These are phyloP conservation scores for Boletus tylopilopsis DNA, from an alignment of 768 basidiomycete genomes.

Conservation along the genomic window DNA sequence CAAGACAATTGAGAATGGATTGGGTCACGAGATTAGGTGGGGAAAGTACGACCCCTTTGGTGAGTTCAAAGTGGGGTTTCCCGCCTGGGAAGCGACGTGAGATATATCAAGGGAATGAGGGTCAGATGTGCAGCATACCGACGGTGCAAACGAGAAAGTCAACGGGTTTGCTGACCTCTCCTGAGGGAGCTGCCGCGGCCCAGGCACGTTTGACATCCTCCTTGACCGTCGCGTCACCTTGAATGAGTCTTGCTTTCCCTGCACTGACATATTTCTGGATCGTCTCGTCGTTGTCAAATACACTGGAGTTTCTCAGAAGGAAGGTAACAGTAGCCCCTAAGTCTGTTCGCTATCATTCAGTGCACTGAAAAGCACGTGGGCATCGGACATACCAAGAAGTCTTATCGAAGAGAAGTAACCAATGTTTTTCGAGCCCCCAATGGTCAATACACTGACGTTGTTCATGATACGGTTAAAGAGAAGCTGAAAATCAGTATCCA, in stretches of 20 bases:
- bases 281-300: conserved; percentile 50
- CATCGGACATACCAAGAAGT: conserved; percentile 40
- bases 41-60: conserved; percentile 45
- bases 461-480: conserved; percentile 11
- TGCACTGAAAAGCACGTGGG: neutral
- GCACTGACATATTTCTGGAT: conserved; percentile 50
- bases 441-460: conserved; percentile 33
- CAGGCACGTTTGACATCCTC: conserved; percentile 52
- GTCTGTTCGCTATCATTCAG: conserved; percentile 33
- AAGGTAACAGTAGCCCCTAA: conserved; percentile 61
- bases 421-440: conserved; percentile 57
- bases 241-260: conserved; percentile 50
- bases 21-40: conserved; percentile 59
- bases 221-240: conserved; percentile 57
- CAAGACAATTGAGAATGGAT: conserved; percentile 51
- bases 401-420: conserved; percentile 47
- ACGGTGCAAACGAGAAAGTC: conserved; percentile 61
- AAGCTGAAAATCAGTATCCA: no score
- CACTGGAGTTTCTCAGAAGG: conserved; percentile 48
- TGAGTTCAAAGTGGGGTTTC: conserved; percentile 39
- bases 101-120: neutral
- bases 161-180: conserved; percentile 32
- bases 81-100: conserved; percentile 13
- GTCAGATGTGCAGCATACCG: conserved; percentile 36
- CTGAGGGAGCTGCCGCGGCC: conserved; percentile 38